phyloP scores from a whole-genome alignment of 164 flowering plant genomes.

The Tetrastigma voinierianum region DNA sequence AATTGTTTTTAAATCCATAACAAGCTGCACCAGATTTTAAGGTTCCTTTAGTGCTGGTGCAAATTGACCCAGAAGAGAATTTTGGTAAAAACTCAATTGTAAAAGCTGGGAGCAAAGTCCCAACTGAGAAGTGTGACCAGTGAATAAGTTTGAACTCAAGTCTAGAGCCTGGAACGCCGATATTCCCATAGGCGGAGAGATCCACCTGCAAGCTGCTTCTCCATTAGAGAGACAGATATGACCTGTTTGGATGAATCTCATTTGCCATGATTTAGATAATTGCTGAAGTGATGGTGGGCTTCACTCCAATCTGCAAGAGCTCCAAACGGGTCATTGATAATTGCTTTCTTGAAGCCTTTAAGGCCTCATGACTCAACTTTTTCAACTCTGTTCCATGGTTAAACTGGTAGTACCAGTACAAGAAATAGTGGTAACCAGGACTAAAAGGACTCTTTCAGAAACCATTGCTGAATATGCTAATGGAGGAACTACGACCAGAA shows the following conservation, averaged over 20 bases:
- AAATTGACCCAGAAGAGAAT: conserved; percentile 62
- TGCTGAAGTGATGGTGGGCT: conserved; percentile 54
- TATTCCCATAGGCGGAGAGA: conserved; percentile 66
- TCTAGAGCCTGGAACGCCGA: conserved; percentile 71
- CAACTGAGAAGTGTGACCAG: conserved; percentile 43
- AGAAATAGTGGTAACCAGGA: conserved; percentile 7
- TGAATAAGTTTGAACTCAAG: conserved; percentile 48
- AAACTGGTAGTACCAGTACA: not conserved
- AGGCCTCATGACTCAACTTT: conserved; percentile 49
- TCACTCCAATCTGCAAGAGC: conserved; percentile 53
- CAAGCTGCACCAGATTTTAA: conserved; percentile 37
- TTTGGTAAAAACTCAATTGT: conserved; percentile 32
- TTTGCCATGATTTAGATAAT: conserved; percentile 72
- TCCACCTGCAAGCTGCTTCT: conserved; percentile 51
- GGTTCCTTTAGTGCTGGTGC: conserved; percentile 49
- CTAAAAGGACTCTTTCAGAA: conserved; percentile 8
- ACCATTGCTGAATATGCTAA: conserved; percentile 19
- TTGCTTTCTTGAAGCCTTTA: conserved; percentile 60
- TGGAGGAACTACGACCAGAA: no score
- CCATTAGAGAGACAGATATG: conserved; percentile 38
- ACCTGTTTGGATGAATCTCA: conserved; percentile 37
- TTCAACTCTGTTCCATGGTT: conserved; percentile 19
- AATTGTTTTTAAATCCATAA: conserved; percentile 49
- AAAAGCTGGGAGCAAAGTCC: conserved; percentile 43
- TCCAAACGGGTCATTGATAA: conserved; percentile 53